Conservation (phyloP, 2,329 filamentous ascomycete species). For the Scedosporium apiospermum region DNA sequence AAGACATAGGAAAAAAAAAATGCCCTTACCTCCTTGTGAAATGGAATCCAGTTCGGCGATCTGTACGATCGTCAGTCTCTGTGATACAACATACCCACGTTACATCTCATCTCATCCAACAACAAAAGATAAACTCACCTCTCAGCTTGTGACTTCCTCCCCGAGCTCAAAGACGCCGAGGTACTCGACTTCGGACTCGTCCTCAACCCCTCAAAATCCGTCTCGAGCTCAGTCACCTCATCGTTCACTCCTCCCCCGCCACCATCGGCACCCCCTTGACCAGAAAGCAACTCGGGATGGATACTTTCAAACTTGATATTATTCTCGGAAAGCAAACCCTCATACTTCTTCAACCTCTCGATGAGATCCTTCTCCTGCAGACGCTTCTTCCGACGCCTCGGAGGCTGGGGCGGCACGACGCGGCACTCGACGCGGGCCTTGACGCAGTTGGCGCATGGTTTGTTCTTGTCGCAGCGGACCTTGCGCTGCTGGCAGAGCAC, state of each 20-base stretch:
- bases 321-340: conserved; percentile 54
- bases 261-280: background rate
- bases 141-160: conserved; percentile 15
- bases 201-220: conserved; percentile 45
- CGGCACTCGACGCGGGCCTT: conserved; percentile 53
- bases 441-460: conserved; percentile 58
- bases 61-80: background rate
- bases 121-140: conserved; percentile 14
- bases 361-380: conserved; percentile 63
- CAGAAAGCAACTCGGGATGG: conserved; percentile 29
- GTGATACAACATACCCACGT: background rate
- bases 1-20: background rate
- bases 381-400: conserved; percentile 50
- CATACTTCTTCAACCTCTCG: conserved; percentile 60
- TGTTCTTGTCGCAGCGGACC: conserved; percentile 63
- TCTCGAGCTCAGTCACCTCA: conserved; percentile 46
- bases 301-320: conserved; percentile 61
- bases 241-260: conserved; percentile 25
- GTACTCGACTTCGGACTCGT: conserved; percentile 38
- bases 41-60: conserved; percentile 35
- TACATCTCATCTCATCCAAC: background rate
- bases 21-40: conserved; percentile 39
- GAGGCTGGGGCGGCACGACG: conserved; percentile 45
- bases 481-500: conserved; percentile 69
- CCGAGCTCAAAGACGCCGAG: conserved; percentile 18